Evolutionary conservation across 2,329 filamentous ascomycete species (phyloP), one percentile per base, ranked within the genome.

Genomic region (Botryosphaeria dothidea): DNA sequence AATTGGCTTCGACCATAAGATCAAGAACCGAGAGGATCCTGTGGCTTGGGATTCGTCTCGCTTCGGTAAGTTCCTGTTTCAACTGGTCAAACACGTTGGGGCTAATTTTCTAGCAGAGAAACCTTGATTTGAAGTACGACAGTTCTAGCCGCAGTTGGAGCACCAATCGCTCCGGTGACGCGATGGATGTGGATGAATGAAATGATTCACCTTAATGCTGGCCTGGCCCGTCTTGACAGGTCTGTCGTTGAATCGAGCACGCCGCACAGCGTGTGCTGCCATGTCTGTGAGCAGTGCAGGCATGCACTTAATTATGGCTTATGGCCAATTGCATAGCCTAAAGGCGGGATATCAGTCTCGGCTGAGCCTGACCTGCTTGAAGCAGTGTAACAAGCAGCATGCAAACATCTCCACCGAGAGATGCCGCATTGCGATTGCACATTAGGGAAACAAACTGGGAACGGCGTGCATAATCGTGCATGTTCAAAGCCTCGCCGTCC

Each of bases 21-120:
- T 79, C 84, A n/a, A 80, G 89, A 5, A 83, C 82, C 36, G 85
- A 87, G 61, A 80, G 89, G 0, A 83, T 89, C 0, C 71, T 91
- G 0, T 89, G 85, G 78, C 74, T 90, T 0, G 87, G 82, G 0
- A 79, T 81, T 27, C 63, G 63, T 7, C 54, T 65, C 8, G 54
- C 63, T 9, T 60, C 56, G 27, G 56, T 60, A 60, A 60, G 56
- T 34, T 4, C 13, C 19, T 23, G 8, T 23, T 19, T 19, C 9
- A 29, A 29, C 15, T 4, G 15, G n/a, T 46, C 6, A 21, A 41
- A 4, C 23, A 21, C 2, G 25, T 5, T 45, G 17, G 23, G 19
- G 23, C 54, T 58, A 45, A 58, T n/a, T 21, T 36, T 17, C 6
- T 8, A 0, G n/a, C 38, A 60, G 56, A 45, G 29, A 2, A 46